phyloP scores from a whole-genome alignment of 2,329 filamentous ascomycete species.

The Calonectria crousiana region DNA sequence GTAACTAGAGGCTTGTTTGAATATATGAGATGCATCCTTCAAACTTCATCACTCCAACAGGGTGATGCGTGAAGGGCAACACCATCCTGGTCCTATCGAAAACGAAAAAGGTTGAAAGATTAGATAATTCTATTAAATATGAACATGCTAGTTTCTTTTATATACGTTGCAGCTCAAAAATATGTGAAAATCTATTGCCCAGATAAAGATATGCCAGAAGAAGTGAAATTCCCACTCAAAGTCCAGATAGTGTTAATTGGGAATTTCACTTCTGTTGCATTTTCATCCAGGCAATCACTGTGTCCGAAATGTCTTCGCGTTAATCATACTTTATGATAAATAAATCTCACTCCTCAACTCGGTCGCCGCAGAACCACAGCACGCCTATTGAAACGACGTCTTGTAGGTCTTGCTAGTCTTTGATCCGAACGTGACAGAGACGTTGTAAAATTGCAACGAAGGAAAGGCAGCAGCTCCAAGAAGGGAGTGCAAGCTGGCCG shows the following conservation, averaged over 20 bases:
- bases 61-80: neutral
- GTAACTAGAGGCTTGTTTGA: too few species aligned
- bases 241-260: too few species aligned
- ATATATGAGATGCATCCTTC: too few species aligned
- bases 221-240: too few species aligned
- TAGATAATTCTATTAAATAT: neutral
- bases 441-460: conserved; percentile 41
- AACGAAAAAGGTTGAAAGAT: neutral
- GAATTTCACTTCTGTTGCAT: neutral
- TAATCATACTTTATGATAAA: neutral
- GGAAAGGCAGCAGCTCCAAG: conserved; percentile 41
- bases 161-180: neutral
- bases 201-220: neutral
- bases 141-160: neutral
- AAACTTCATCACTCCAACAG: neutral
- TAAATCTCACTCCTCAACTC: neutral
- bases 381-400: neutral
- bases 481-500: conserved; percentile 44
- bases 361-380: neutral
- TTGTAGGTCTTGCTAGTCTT: conserved; percentile 42
- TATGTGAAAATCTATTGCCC: neutral
- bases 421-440: conserved; percentile 39
- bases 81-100: neutral
- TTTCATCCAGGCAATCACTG: neutral
- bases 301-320: neutral